Evolutionary conservation across 805 yeast species (phyloP).

Genomic region (Monosporozyma unispora): DNA sequence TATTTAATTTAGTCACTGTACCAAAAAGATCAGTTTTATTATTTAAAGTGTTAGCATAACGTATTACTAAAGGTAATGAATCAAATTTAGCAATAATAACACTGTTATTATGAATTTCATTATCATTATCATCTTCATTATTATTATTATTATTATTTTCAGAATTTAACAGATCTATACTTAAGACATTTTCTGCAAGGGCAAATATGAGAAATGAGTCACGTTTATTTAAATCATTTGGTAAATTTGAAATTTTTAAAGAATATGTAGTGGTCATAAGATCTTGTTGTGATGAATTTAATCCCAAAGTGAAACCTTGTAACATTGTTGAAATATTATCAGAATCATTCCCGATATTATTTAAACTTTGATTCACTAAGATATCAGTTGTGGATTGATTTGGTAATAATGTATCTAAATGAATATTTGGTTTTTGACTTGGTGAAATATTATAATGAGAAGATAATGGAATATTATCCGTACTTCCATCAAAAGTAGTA

Average conservation of each 20-base stretch:
- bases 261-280: slow-evolving; percentile 11
- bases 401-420: neutral
- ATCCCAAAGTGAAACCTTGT: slow-evolving; percentile 20
- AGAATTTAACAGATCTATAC: slow-evolving; percentile 37
- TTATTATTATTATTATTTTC: slow-evolving; percentile 20
- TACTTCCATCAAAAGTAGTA: slow-evolving; percentile 1
- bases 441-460: slow-evolving; percentile 3
- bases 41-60: slow-evolving; percentile 34
- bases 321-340: slow-evolving; percentile 24
- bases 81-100: slow-evolving; percentile 37
- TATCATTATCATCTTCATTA: slow-evolving; percentile 10
- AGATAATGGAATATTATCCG: slow-evolving; percentile 1
- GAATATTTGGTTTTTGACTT: slow-evolving; percentile 1
- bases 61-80: slow-evolving; percentile 37
- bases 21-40: slow-evolving; percentile 40
- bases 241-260: slow-evolving; percentile 47
- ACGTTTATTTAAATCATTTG: slow-evolving; percentile 52
- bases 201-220: slow-evolving; percentile 64
- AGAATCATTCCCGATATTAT: neutral
- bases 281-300: slow-evolving; percentile 8
- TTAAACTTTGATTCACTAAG: neutral
- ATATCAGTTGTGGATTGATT: neutral
- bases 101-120: slow-evolving; percentile 21
- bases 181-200: slow-evolving; percentile 53
- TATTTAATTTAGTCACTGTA: slow-evolving; percentile 33